Percentiles rank a stretch among this genome's conserved stretches.
These are phyloP conservation scores for Cyberlindnera galapagoensis DNA, from an alignment of 805 yeast genomes.

Conservation along the genomic window DNA sequence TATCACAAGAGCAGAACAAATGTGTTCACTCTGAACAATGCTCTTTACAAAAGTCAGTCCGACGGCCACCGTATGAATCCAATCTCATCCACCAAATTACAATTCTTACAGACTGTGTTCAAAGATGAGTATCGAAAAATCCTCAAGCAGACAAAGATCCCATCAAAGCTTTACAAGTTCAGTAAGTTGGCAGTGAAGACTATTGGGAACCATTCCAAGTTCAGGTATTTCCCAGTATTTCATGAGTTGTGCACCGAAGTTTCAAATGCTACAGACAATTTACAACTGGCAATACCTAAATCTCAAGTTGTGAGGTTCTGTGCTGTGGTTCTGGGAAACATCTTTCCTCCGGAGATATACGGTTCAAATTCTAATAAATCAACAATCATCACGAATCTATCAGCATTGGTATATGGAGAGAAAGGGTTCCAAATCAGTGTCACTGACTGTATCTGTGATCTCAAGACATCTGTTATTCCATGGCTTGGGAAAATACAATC, in stretches of 20 bases:
- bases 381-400: conserved; percentile 30
- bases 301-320: conserved; percentile 36
- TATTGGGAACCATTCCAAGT: conserved; percentile 28
- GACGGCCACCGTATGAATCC: conserved; percentile 7
- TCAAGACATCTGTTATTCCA: conserved; percentile 37
- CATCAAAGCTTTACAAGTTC: conserved; percentile 18
- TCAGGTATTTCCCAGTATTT: conserved; percentile 32
- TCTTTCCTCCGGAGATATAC: conserved; percentile 45
- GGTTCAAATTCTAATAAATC: conserved; percentile 48
- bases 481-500: conserved; percentile 44
- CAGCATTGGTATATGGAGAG: conserved; percentile 31
- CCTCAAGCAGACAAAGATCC: conserved; percentile 19
- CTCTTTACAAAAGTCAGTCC: conserved; percentile 10
- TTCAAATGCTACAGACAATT: conserved; percentile 17
- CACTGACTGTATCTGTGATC: conserved; percentile 25
- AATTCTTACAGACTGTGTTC: conserved; percentile 8
- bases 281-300: conserved; percentile 28
- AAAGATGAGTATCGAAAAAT: conserved; percentile 6
- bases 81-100: conserved; percentile 3
- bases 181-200: conserved; percentile 15
- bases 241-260: conserved; percentile 28
- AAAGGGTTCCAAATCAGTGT: conserved; percentile 31
- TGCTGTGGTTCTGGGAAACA: conserved; percentile 34
- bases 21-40: conserved; percentile 7
- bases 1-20: neutral